Percentiles rank a stretch among this genome's conserved stretches.
phyloP scores from a whole-genome alignment of 345 rosid genomes.

The Salix suchowensis region DNA sequence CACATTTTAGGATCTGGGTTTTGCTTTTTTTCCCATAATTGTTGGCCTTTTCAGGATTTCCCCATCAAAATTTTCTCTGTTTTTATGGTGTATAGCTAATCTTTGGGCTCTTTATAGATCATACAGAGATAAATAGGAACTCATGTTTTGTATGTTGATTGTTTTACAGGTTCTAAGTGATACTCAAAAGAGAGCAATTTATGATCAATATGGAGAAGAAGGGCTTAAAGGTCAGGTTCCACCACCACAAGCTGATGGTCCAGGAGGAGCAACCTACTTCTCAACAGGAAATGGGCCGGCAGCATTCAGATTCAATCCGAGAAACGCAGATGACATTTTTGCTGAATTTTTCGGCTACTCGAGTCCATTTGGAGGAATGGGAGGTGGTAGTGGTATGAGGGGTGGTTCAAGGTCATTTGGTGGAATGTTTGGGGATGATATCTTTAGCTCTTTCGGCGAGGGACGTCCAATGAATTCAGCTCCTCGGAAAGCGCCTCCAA shows the following conservation, averaged over 20 bases:
- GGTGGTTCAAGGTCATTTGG: conserved; percentile 45
- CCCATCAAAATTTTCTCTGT: too few relatives aligned
- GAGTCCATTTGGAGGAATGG: conserved; percentile 51
- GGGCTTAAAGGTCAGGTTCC: conserved; percentile 76
- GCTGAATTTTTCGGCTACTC: conserved; percentile 64
- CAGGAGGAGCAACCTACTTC: conserved; percentile 68
- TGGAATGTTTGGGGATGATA: conserved; percentile 62
- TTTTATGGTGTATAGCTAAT: too few relatives aligned
- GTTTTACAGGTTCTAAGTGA: conserved; percentile 65
- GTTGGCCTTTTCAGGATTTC: too few relatives aligned
- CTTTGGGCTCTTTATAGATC: neutral
- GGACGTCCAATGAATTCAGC: conserved; percentile 41
- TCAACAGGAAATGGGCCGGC: conserved; percentile 63
- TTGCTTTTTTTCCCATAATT: too few relatives aligned
- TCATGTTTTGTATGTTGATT: neutral
- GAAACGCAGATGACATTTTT: conserved; percentile 70
- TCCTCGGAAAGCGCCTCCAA: conserved; percentile 51
- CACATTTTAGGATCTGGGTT: too few relatives aligned
- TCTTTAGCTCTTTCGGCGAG: conserved; percentile 50
- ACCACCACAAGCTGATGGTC: conserved; percentile 58
- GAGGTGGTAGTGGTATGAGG: conserved; percentile 40
- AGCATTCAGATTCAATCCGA: conserved; percentile 56
- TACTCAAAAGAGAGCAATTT: conserved; percentile 69
- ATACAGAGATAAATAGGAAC: neutral
- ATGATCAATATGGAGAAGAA: conserved; percentile 84